Conservation (phyloP, 192 early-diverging fungal genomes). For the Coemansia sp. region DNA sequence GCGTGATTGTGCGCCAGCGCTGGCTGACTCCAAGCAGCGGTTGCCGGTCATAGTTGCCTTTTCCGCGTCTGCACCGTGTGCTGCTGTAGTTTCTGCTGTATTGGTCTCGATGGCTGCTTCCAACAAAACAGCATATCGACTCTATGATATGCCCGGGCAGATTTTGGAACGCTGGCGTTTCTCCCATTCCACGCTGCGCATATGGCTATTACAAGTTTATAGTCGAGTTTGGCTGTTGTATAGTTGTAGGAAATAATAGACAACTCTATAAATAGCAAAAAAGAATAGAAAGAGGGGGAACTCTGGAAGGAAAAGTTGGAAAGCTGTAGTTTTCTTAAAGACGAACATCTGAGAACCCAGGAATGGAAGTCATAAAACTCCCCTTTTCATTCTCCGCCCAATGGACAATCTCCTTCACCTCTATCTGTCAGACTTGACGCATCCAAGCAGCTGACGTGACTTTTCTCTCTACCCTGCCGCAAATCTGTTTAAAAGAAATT, state of each 20-base stretch:
- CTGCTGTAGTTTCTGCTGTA: neutral
- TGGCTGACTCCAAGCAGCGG: slow-evolving; percentile 3
- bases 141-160: slow-evolving; percentile 6
- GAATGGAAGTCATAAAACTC: neutral
- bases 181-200: neutral
- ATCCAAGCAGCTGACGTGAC: neutral
- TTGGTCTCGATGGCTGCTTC: neutral
- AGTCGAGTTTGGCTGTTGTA: neutral
- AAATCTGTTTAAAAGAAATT: neutral
- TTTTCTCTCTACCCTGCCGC: neutral
- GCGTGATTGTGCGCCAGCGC: neutral
- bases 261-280: neutral
- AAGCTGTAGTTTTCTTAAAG: no score
- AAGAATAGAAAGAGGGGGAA: neutral
- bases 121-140: neutral
- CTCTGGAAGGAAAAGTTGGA: neutral
- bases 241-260: neutral
- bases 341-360: neutral
- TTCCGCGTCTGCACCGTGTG: neutral
- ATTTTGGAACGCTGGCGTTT: neutral
- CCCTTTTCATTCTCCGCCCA: neutral
- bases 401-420: neutral
- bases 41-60: neutral
- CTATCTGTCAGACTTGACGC: neutral
- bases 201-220: slow-evolving; percentile 1